phyloP scores from a whole-genome alignment of 305 asterid genomes.

The Solanum chacoense region DNA sequence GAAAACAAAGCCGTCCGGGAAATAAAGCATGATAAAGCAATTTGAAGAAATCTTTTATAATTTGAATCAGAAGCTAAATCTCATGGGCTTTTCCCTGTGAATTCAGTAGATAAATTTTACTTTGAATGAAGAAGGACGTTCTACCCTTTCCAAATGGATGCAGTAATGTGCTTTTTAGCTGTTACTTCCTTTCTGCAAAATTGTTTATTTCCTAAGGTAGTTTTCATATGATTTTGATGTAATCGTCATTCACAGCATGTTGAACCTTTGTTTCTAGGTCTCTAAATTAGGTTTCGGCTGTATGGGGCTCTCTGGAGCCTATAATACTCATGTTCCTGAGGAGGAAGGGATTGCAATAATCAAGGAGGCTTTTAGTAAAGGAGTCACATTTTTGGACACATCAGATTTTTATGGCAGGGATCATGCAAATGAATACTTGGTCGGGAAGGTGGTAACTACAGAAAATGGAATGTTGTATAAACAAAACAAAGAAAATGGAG shows the following conservation, averaged over 20 bases:
- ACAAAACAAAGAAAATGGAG: not conserved
- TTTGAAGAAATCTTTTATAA: not conserved
- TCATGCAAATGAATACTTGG: slow-evolving; percentile 22
- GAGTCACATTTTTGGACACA: slow-evolving; percentile 38
- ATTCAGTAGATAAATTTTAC: not conserved
- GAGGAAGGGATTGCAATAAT: slow-evolving; percentile 35
- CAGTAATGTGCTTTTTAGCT: not conserved
- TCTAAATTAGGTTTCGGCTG: slow-evolving; percentile 49
- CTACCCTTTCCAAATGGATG: not conserved
- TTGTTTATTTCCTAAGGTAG: not conserved
- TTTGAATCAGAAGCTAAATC: not conserved
- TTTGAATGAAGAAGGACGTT: not conserved
- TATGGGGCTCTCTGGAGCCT: slow-evolving; percentile 39
- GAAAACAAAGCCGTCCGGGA: not conserved
- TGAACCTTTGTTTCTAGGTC: slow-evolving; percentile 17
- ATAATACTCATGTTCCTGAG: slow-evolving; percentile 27
- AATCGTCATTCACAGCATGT: not conserved
- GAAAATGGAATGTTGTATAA: not conserved
- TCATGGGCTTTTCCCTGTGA: not conserved
- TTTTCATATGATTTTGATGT: not conserved
- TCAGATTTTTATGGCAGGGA: slow-evolving; percentile 31
- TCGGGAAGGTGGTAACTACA: not conserved
- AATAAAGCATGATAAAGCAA: not conserved
- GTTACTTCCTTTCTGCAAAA: not conserved
- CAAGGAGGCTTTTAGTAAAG: slow-evolving; percentile 32